Evolutionary conservation across 1,284 basidiomycete species (phyloP).

Genomic region (Retiboletus flavoniger): DNA sequence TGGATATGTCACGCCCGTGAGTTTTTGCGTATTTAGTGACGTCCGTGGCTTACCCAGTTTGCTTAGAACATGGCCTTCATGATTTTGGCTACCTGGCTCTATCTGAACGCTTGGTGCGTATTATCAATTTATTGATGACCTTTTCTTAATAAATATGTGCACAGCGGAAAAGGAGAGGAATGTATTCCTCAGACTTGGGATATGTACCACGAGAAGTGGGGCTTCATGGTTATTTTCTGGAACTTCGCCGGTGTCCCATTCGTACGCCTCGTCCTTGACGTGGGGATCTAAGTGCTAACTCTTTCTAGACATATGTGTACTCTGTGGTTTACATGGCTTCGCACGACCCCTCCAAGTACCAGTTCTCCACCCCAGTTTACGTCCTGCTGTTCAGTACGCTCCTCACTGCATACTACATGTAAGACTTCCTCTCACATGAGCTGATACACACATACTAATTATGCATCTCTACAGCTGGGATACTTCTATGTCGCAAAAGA

Average conservation of each 20-base stretch:
- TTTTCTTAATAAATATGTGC: background rate
- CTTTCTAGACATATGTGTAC: constrained; percentile 88
- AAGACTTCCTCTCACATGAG: constrained; percentile 12
- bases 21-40: constrained; percentile 26
- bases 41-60: background rate
- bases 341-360: constrained; percentile 87
- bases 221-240: constrained; percentile 96
- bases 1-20: constrained; percentile 88
- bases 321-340: constrained; percentile 97
- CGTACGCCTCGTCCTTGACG: constrained; percentile 43
- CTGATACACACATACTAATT: constrained; percentile 13
- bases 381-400: constrained; percentile 74
- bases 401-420: constrained; percentile 85
- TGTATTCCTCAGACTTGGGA: constrained; percentile 99
- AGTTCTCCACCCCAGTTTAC: constrained; percentile 78
- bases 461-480: constrained; percentile 66
- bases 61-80: constrained; percentile 93
- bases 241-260: constrained; percentile 94
- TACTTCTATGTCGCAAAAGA: constrained; percentile 95
- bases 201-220: constrained; percentile 97
- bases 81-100: constrained; percentile 93
- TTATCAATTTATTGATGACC: background rate
- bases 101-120: constrained; percentile 90
- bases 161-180: constrained; percentile 82
- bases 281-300: constrained; percentile 13